Evolutionary conservation across 1,139 yeast genomes (phyloP), one percentile per base, ranked within the genome.

Genomic region (Yamadazyma dushanensis): DNA sequence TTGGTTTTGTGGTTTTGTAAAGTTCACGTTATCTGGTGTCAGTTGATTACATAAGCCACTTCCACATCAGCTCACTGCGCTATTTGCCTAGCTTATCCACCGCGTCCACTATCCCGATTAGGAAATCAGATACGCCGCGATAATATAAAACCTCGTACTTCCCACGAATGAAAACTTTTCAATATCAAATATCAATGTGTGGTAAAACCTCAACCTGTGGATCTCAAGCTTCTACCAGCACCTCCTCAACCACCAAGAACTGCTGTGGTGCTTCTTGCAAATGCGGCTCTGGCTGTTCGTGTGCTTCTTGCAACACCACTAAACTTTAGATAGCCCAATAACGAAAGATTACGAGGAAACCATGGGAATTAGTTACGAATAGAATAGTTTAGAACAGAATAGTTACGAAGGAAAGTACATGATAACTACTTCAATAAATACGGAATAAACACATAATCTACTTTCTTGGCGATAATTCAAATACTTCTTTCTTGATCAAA

Each of bases 401-500:
- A 25, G 16, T 15, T 25, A 25, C 27, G 27, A 18, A 14, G 24
- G 24, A 21, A 21, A 11, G 16, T 25, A 25, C 15, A 25, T 15
- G 16, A 24, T 25, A 15, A 25, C 10, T 8, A 15, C 18, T n/a
- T n/a, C n/a, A n/a, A n/a, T n/a, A n/a, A n/a, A n/a, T n/a, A n/a
- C n/a, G n/a, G n/a, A n/a, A n/a, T n/a, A 26, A 13, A 6, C 27
- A 26, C 16, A 26, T 23, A 32, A 26, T 31, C 47, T 62, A 68
- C 55, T 66, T 67, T 58, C 78, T 69, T 53, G 86, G 84, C 44
- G 76, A 61, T 44, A 76, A 58, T 58, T 74, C 64, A 51, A 74
- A 66, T 38, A 76, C 68, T 57, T 83, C 92, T 54, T 70, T 76
- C 63, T 80, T 80, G 57, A 89, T 76, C 47, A 56, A 56, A 31